These are phyloP conservation scores for Podospora fimiseda DNA, from an alignment of 495 filamentous ascomycete species.

Conservation along the genomic window DNA sequence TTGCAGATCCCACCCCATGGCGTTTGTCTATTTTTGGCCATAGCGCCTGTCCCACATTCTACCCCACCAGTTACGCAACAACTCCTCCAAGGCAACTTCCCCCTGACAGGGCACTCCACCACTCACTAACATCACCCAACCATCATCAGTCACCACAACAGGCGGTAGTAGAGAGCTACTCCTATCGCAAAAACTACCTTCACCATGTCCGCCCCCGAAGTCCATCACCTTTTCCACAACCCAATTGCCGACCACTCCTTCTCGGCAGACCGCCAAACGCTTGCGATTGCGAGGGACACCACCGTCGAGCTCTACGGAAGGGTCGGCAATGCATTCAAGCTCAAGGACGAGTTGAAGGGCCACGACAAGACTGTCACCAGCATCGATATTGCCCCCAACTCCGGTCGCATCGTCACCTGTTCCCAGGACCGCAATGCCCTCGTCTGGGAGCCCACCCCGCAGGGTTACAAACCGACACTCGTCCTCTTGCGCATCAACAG, in stretches of 20 bases:
- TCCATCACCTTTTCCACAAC: slow-evolving; percentile 93
- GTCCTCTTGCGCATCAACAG: slow-evolving; percentile 96
- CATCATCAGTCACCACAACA: slow-evolving; percentile 5
- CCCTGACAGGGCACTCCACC: slow-evolving; percentile 9
- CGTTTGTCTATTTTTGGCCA: not conserved
- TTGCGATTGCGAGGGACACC: slow-evolving; percentile 88
- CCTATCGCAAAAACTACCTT: slow-evolving; percentile 60
- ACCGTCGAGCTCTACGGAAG: slow-evolving; percentile 82
- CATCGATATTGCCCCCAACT: slow-evolving; percentile 88
- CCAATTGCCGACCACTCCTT: slow-evolving; percentile 98
- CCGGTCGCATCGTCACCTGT: slow-evolving; percentile 91
- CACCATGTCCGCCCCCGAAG: slow-evolving; percentile 76
- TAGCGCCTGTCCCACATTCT: not conserved
- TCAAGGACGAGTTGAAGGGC: slow-evolving; percentile 87
- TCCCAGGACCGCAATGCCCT: slow-evolving; percentile 97
- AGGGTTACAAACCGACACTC: slow-evolving; percentile 93
- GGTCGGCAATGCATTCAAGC: slow-evolving; percentile 66
- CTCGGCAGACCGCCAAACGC: slow-evolving; percentile 79
- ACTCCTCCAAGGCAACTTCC: slow-evolving; percentile 4
- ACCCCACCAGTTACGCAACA: slow-evolving; percentile 14
- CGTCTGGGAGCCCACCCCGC: slow-evolving; percentile 88
- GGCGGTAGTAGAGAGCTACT: slow-evolving; percentile 99
- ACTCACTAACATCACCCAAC: not conserved
- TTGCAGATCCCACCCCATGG: not conserved
- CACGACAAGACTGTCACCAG: slow-evolving; percentile 96